Base-by-base conservation (phyloP, 768 basidiomycete genomes). In the Boletus rex-veris region DNA sequence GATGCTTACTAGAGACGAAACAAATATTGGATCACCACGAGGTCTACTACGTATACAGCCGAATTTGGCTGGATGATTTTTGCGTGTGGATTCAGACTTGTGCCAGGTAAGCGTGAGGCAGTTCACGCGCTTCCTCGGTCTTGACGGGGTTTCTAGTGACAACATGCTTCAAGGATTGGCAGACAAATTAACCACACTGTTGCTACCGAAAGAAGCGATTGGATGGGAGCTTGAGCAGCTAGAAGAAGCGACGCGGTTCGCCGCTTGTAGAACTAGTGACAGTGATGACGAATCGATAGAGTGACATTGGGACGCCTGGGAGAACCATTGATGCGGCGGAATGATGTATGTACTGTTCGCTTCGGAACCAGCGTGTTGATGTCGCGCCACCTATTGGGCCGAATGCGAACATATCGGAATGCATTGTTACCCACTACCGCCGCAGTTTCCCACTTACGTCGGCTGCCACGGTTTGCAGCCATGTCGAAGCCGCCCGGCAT, bases 41-140 rank as follows among this genome's bases (percentile, higher is more conserved):
- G 58, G 85, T 88, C 10, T 94, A 93, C 70, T 92, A 91, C 67
- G 76, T 91, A n/a, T 93, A 91, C 68, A 85, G 81, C 69, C 90
- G 90, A 67, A 80, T 92, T 33, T 94, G 91, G 91, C 60, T 92
- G 41, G 86, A 91, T 58, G 91, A 92, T 64, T 86, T 89, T 60
- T 88, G 86, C 60, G 80, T 84, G n/a, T 92, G 91, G 91, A 74
- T 80, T 35, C 85, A 90, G 61, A 74, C 79, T 9, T 76, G 75
- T 60, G 83, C 86, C n/a, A 82, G 77, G 90, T 92, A 61, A 56
- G 82, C n/a, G 36, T 53, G 21, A 15, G 18, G 41, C n/a, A 24
- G 15, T 41, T 45, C 14, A 24, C 16, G 47, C 26, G 48, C 43
- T 21, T 46, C 31, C 35, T 30, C 47, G 50, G 19, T 43, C 53